Percentiles rank a stretch among this genome's conserved stretches.
phyloP scores from a whole-genome alignment of 257 asterid species.

The Solanum gracilifrons region DNA sequence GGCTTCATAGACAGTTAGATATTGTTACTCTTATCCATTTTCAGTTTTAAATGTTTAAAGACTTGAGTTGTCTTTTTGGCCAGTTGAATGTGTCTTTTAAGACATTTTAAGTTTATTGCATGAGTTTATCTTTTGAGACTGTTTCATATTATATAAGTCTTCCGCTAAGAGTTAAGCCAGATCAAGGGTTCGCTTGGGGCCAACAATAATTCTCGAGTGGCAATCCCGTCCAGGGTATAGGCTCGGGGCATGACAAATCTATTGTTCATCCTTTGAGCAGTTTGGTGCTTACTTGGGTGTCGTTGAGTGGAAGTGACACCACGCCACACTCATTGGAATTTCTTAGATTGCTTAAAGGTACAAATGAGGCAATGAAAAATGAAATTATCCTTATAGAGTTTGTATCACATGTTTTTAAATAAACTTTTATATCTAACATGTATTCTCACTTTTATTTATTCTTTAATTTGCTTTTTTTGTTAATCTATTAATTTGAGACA shows the following conservation, averaged over 20 bases:
- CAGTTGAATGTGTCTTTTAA: no score
- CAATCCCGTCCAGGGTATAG: no score
- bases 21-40: no score
- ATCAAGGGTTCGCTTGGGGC: no score
- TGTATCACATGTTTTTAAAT: not conserved
- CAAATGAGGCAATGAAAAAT: not conserved
- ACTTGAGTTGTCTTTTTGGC: no score
- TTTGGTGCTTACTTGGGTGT: conserved; percentile 58
- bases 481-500: not conserved
- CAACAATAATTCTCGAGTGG: no score
- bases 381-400: not conserved
- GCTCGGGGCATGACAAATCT: not conserved
- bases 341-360: conserved; percentile 91
- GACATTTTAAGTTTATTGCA: no score
- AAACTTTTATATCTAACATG: not conserved
- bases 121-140: no score
- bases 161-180: no score
- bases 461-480: not conserved
- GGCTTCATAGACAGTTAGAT: no score
- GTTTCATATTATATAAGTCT: no score
- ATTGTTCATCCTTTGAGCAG: conserved; percentile 71
- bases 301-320: conserved; percentile 83
- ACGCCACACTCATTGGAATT: conserved; percentile 62
- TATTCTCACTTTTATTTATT: not conserved
- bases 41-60: no score